Evolutionary conservation across 2,329 filamentous ascomycete species (phyloP), one percentile per base, ranked within the genome.

Genomic region (Cladophialophora carrionii): DNA sequence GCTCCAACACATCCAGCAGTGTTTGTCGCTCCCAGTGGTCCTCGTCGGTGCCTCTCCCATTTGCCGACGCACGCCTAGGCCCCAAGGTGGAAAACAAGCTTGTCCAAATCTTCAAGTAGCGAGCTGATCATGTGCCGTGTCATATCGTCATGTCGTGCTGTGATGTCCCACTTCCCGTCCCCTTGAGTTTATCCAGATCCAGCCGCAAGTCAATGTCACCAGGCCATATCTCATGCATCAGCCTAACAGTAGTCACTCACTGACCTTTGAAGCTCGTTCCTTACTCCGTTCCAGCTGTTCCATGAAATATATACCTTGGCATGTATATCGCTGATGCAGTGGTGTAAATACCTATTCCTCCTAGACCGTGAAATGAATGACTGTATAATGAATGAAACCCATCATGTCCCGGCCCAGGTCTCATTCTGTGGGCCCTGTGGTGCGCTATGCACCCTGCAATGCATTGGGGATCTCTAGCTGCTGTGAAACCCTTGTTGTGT

Each of bases 371-470:
- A n/a, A 20, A 29, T 49, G 26, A 54, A 22, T 55, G 58, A 58
- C 32, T 26, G 46, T 59, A 17, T 31, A 67, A 53, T 14, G 51
- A 60, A 60, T 43, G 58, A 32, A 57, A 57, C 37, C 62, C 14
- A n/a, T 64, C 31, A 32, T 55, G 17, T 22, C 31, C 32, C 14
- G 20, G 14, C 26, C 37, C 17, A 31, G 29, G 14, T 41, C 34
- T 29, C 14, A 17, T 57, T 37, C 41, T 49, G 59, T 58, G 22
- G 26, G n/a, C 55, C 48, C 24, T 52, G 57, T 58, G 48, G 53
- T 65, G 64, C 67, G 62, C 67, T 64, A 53, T 67, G 56, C 62
- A 61, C 64, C 64, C 12, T 66, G 57, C 29, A 62, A 65, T 65
- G 56, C 29, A 64, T 26, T 51, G 57, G 63, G 64, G 64, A 69